Evolutionary conservation across 345 rosid genomes (phyloP).

Genomic region (Eucalyptus marginata): DNA sequence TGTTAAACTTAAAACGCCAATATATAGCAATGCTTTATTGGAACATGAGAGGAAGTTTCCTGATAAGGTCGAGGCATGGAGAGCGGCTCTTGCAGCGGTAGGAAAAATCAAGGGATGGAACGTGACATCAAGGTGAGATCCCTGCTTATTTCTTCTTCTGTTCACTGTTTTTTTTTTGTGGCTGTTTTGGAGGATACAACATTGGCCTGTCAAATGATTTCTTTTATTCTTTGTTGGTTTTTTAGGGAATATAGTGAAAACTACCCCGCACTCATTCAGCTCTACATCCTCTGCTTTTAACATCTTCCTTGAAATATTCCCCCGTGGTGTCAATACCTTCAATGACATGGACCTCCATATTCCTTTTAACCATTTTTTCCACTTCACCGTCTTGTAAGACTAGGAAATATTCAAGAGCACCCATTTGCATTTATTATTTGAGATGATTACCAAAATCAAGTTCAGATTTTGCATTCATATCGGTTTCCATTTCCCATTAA

Average conservation of each 20-base stretch:
- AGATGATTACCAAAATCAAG: not conserved
- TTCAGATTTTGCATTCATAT: too few relatives aligned
- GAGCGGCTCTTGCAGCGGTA: not conserved
- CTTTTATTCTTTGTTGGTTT: too few relatives aligned
- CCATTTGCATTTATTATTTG: not conserved
- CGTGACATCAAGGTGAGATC: not conserved
- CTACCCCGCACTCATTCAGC: too few relatives aligned
- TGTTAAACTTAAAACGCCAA: fast-evolving
- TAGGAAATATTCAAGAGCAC: not conserved
- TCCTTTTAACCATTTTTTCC: not conserved
- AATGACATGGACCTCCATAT: not conserved
- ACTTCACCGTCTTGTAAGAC: not conserved
- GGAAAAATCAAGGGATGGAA: not conserved
- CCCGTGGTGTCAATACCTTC: not conserved
- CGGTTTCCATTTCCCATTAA: too few relatives aligned
- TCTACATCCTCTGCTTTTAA: too few relatives aligned
- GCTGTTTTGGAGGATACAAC: fast-evolving
- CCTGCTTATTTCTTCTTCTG: too few relatives aligned
- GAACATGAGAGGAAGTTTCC: not conserved
- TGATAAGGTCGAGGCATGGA: fast-evolving
- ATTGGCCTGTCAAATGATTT: too few relatives aligned
- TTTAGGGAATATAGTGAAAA: too few relatives aligned
- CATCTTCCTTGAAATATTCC: too few relatives aligned
- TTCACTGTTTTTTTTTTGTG: fast-evolving
- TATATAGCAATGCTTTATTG: not conserved